Conservation (phyloP, 495 filamentous ascomycete genomes). For the Neurospora africana region DNA sequence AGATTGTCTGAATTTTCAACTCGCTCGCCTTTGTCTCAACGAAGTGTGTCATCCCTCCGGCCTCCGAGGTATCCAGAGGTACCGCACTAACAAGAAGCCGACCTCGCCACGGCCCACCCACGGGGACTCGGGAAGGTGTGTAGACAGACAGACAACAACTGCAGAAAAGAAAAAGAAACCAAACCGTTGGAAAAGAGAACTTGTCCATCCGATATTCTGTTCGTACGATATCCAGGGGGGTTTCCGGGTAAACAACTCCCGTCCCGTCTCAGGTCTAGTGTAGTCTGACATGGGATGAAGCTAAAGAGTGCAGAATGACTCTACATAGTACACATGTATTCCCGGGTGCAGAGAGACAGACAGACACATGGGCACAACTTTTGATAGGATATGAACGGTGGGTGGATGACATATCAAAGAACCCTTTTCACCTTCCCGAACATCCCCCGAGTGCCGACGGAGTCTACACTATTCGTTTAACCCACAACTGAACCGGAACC, state of each 20-base stretch:
- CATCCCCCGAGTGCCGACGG: background rate
- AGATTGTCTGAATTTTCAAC: too few relatives aligned
- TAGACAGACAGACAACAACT: too few relatives aligned
- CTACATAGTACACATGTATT: too few relatives aligned
- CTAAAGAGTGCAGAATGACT: background rate
- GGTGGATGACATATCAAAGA: background rate
- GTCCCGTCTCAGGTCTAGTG: background rate
- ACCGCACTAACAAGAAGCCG: too few relatives aligned
- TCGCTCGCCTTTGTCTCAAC: too few relatives aligned
- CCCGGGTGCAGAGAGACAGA: background rate
- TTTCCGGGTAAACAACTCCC: background rate
- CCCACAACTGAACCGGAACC: background rate
- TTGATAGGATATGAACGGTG: background rate
- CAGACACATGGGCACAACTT: background rate
- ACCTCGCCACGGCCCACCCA: too few relatives aligned
- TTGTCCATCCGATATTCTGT: background rate
- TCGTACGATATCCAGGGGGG: background rate
- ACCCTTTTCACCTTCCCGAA: background rate
- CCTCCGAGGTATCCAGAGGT: too few relatives aligned
- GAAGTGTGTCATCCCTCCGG: too few relatives aligned
- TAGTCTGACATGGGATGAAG: background rate
- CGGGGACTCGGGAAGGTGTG: too few relatives aligned
- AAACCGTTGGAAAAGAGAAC: background rate
- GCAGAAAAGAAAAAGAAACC: background rate
- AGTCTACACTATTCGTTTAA: background rate